Evolutionary conservation across 192 early-diverging fungal genomes (phyloP).

Genomic region (Rhizophlyctis rosea): DNA sequence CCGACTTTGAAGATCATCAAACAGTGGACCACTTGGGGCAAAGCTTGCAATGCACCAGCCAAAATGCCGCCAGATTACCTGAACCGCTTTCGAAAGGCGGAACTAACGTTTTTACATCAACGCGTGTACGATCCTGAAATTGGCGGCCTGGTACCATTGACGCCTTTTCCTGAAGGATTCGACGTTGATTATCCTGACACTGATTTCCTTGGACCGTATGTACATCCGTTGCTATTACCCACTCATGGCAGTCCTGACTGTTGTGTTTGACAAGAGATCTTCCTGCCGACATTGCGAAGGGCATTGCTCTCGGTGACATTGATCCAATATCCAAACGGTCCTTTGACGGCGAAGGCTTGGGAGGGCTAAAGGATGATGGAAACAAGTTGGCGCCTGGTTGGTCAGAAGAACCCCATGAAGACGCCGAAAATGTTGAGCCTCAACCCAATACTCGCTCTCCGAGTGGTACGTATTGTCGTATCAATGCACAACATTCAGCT

Average conservation of each 20-base stretch:
- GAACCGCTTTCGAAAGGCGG: conserved; percentile 66
- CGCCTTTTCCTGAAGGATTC: conserved; percentile 44
- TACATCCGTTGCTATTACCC: conserved; percentile 4
- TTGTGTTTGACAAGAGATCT: conserved; percentile 35
- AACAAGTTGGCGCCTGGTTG: too few species aligned
- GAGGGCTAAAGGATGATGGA: too few species aligned
- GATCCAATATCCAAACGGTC: conserved; percentile 60
- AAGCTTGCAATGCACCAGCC: conserved; percentile 40
- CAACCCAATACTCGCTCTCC: too few species aligned
- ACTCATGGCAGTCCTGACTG: neutral
- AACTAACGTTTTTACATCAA: conserved; percentile 86
- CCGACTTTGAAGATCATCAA: conserved; percentile 31
- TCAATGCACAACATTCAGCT: too few species aligned
- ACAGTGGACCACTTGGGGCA: conserved; percentile 46
- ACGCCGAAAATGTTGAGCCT: too few species aligned
- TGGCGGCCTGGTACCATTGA: conserved; percentile 55
- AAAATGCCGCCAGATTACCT: conserved; percentile 66
- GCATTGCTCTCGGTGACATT: conserved; percentile 59
- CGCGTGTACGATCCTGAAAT: conserved; percentile 75
- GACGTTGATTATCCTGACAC: conserved; percentile 28
- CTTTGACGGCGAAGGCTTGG: conserved; percentile 35
- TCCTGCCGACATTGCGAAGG: conserved; percentile 45
- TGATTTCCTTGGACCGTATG: conserved; percentile 62
- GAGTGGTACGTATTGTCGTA: too few species aligned
- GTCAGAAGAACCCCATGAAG: too few species aligned